These are phyloP conservation scores for Arabis alpina DNA, from an alignment of 345 rosid species.

Conservation along the genomic window DNA sequence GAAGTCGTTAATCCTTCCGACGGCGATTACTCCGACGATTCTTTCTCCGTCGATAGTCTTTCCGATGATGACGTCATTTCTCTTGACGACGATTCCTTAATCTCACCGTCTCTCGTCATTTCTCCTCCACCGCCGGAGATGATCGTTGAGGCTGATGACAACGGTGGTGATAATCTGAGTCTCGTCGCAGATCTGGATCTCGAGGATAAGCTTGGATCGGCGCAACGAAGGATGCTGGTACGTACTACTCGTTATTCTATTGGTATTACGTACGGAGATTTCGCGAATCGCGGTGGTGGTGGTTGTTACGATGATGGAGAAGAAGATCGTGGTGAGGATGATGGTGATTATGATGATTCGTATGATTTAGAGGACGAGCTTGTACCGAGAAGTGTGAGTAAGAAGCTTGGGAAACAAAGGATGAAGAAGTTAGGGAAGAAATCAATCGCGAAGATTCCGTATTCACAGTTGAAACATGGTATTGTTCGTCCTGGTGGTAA, in stretches of 20 bases:
- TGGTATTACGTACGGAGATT: conserved; percentile 12
- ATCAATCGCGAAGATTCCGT: conserved; percentile 48
- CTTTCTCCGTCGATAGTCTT: conserved; percentile 45
- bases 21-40: conserved; percentile 46
- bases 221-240: background rate
- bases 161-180: background rate
- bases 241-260: conserved; percentile 1
- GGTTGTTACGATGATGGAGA: conserved; percentile 27
- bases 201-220: conserved; percentile 6
- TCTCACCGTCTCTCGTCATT: conserved; percentile 9
- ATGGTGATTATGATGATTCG: conserved; percentile 41
- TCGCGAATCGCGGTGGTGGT: background rate
- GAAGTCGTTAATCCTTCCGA: conserved; percentile 51
- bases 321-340: conserved; percentile 40
- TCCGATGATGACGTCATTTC: conserved; percentile 44
- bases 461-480: conserved; percentile 45
- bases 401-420: conserved; percentile 52
- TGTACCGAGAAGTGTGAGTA: conserved; percentile 45
- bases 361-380: conserved; percentile 57
- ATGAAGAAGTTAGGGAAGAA: conserved; percentile 56
- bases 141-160: background rate
- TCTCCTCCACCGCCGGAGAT: background rate
- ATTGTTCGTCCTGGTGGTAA: conserved; percentile 45
- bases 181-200: conserved; percentile 28
- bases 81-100: conserved; percentile 28